phyloP scores from a whole-genome alignment of 371 early-diverging fungal genomes.

The Mortierella sp. region DNA sequence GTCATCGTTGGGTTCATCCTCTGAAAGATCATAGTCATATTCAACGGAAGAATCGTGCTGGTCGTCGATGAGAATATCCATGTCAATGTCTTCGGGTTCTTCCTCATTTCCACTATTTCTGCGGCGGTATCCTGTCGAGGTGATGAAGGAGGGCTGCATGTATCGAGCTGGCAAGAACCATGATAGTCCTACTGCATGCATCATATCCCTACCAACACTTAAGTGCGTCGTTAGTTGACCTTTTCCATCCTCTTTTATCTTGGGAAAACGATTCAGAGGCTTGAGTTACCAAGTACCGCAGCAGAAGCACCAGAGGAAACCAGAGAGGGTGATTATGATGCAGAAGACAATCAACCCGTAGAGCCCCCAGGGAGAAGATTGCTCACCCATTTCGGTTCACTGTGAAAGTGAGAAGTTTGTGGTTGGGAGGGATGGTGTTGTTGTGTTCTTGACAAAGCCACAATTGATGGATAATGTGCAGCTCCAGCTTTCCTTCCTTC shows the following conservation, averaged over 20 bases:
- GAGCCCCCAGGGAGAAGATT: slow-evolving; percentile 44
- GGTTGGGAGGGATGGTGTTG: not conserved
- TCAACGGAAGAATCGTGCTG: slow-evolving; percentile 52
- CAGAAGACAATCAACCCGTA: slow-evolving; percentile 37
- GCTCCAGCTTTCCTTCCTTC: not conserved
- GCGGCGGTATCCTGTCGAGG: slow-evolving; percentile 27
- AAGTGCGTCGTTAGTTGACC: not conserved
- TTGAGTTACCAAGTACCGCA: slow-evolving; percentile 51
- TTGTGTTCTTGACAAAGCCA: slow-evolving; percentile 43
- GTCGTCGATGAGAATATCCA: slow-evolving; percentile 44
- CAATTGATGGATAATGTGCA: slow-evolving; percentile 6
- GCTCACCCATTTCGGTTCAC: slow-evolving; percentile 14
- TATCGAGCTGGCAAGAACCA: slow-evolving; percentile 46
- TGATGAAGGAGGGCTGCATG: slow-evolving; percentile 52
- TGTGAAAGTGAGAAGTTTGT: not conserved
- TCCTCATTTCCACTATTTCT: slow-evolving; percentile 32
- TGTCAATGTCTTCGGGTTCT: slow-evolving; percentile 40
- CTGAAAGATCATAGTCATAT: slow-evolving; percentile 50
- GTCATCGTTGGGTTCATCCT: slow-evolving; percentile 37
- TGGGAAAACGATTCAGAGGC: too few species aligned
- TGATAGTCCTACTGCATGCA: slow-evolving; percentile 42
- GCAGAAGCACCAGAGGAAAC: slow-evolving; percentile 51
- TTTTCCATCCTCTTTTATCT: too few species aligned
- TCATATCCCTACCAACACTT: slow-evolving; percentile 46
- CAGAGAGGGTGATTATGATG: slow-evolving; percentile 32